phyloP scores from a whole-genome alignment of 768 basidiomycete species.

The Tylopilus sp. region DNA sequence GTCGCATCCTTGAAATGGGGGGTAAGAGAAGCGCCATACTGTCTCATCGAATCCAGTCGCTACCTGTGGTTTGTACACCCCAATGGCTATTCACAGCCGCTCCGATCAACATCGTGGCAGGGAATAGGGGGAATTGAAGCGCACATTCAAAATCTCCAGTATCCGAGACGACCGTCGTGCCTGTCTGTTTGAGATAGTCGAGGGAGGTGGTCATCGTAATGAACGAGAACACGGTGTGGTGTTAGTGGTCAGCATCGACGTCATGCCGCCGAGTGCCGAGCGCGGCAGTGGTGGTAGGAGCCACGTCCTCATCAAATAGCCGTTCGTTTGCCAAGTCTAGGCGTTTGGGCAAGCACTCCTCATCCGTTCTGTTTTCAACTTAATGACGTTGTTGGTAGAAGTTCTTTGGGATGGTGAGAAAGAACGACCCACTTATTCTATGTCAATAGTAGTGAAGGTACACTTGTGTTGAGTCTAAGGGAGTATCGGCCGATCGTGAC shows the following conservation, averaged over 20 bases:
- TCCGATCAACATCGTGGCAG: constrained; percentile 12
- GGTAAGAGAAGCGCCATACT: neutral
- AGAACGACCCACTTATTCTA: no score
- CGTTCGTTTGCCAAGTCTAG: no score
- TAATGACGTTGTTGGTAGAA: no score
- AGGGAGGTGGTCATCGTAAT: constrained; percentile 69
- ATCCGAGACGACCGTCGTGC: constrained; percentile 93
- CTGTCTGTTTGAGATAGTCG: constrained; percentile 79
- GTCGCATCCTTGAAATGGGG: no score
- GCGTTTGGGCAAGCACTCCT: no score
- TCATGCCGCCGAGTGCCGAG: neutral
- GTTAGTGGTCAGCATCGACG: neutral
- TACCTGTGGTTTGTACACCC: constrained; percentile 90
- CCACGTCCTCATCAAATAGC: no score
- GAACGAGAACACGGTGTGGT: neutral
- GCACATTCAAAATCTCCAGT: constrained; percentile 88
- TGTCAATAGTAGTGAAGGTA: no score
- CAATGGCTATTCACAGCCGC: constrained; percentile 58
- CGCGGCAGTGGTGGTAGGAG: neutral
- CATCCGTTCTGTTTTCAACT: no score
- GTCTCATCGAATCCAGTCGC: neutral
- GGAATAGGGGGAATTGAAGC: constrained; percentile 16
- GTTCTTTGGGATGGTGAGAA: no score
- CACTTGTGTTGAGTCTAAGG: no score
- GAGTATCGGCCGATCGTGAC: no score